Percentiles rank a stretch among this genome's conserved stretches.
Conservation (phyloP, 2,329 filamentous ascomycete species). For the Cyanodermella asteris region DNA sequence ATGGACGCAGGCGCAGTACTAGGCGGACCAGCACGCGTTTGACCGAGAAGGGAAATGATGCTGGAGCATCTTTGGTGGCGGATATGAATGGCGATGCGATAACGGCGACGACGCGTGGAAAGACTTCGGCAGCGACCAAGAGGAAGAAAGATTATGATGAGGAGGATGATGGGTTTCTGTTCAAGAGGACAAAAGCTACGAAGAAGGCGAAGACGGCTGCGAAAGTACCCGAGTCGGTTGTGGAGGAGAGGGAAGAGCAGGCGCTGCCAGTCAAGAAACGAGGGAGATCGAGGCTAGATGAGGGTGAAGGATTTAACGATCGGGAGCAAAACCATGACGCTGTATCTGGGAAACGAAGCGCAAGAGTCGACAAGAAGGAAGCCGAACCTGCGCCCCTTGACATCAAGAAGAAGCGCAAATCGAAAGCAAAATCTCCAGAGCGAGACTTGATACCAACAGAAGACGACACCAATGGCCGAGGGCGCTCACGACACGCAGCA, state of each 20-base stretch:
- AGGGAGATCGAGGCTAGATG: conserved; percentile 7
- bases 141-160: conserved; percentile 42
- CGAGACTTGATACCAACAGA: too few relatives aligned
- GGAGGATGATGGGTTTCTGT: conserved; percentile 56
- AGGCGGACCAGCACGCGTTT: too few relatives aligned
- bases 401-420: conserved; percentile 7
- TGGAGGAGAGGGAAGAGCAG: not conserved
- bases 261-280: conserved; percentile 4
- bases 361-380: conserved; percentile 1
- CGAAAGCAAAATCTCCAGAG: too few relatives aligned
- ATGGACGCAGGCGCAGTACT: too few relatives aligned
- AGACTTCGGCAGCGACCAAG: conserved; percentile 9
- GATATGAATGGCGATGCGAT: too few relatives aligned
- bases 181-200: conserved; percentile 42
- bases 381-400: conserved; percentile 4
- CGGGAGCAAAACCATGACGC: not conserved
- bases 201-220: conserved; percentile 8
- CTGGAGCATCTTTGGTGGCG: too few relatives aligned
- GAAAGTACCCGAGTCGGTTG: conserved; percentile 16
- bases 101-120: conserved; percentile 6
- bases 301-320: not conserved
- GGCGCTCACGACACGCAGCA: too few relatives aligned
- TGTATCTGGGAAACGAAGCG: not conserved
- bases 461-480: too few relatives aligned
- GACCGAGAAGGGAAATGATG: conserved; percentile 7